phyloP scores from a whole-genome alignment of 192 early-diverging fungal species.

The Backusella westeae region DNA sequence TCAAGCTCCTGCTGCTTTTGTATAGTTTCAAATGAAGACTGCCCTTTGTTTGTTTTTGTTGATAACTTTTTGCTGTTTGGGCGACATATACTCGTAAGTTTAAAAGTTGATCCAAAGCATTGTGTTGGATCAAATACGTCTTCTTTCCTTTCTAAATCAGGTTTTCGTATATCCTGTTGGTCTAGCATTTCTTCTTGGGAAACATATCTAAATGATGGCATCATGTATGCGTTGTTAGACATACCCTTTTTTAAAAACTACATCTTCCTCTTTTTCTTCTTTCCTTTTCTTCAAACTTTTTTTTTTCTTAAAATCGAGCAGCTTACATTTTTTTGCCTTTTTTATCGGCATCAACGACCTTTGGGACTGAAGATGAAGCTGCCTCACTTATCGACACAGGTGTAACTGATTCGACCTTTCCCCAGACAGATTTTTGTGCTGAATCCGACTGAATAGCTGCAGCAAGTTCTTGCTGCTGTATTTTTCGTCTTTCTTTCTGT shows the following conservation, averaged over 20 bases:
- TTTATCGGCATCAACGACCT: neutral
- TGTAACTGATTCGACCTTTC: conserved; percentile 15
- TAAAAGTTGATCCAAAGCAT: conserved; percentile 6
- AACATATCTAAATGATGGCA: neutral
- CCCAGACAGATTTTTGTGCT: conserved; percentile 31
- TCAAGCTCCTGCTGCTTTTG: conserved; percentile 18
- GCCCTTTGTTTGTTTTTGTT: no score
- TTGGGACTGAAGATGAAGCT: neutral
- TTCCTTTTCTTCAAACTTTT: neutral
- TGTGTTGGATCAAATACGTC: neutral
- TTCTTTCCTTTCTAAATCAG: neutral
- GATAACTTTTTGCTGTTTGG: neutral
- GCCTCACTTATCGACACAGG: neutral
- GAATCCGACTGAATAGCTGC: neutral
- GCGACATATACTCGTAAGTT: neutral
- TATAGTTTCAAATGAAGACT: conserved; percentile 18
- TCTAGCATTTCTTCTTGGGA: neutral
- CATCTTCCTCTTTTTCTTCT: neutral
- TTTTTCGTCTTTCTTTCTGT: conserved; percentile 29
- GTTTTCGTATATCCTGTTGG: neutral
- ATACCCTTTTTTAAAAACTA: neutral
- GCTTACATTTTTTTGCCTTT: conserved; percentile 25
- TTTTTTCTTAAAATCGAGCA: neutral
- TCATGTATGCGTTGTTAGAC: neutral
- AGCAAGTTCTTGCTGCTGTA: conserved; percentile 20